These are phyloP conservation scores for Pyricularia sp. DNA, from an alignment of 2,329 filamentous ascomycete species.

Conservation along the genomic window DNA sequence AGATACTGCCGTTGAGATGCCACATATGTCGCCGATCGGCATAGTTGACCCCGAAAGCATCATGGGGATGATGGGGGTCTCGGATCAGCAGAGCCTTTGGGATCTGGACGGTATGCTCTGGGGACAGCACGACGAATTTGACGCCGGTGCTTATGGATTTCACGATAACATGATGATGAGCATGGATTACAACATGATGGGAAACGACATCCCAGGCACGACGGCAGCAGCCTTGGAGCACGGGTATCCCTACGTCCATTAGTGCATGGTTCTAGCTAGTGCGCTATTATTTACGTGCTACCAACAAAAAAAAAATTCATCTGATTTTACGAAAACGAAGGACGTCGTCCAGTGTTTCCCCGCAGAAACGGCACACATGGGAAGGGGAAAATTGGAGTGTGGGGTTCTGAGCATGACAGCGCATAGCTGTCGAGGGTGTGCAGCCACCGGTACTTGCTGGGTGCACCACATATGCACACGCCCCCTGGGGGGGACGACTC, in stretches of 20 bases:
- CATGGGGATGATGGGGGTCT: conserved; percentile 40
- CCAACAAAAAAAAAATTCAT: background rate
- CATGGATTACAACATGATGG: conserved; percentile 29
- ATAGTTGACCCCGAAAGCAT: conserved; percentile 35
- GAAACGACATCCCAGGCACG: conserved; percentile 14
- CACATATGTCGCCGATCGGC: conserved; percentile 40
- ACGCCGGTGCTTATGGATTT: conserved; percentile 14
- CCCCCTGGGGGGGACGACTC: background rate
- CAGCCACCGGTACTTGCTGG: background rate
- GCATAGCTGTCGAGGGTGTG: background rate
- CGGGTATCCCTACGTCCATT: conserved; percentile 33
- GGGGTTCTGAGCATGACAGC: background rate
- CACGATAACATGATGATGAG: conserved; percentile 24
- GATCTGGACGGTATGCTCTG: conserved; percentile 48
- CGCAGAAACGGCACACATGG: background rate
- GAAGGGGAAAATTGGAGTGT: background rate
- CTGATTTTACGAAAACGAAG: background rate
- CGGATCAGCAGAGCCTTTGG: conserved; percentile 46
- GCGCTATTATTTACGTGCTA: background rate
- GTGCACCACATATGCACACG: background rate
- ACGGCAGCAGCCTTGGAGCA: conserved; percentile 25
- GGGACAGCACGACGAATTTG: conserved; percentile 27
- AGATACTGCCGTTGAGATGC: conserved; percentile 19
- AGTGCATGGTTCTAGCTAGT: background rate
- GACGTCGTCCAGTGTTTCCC: background rate